These are phyloP conservation scores for Podospora australis DNA, from an alignment of 495 filamentous ascomycete genomes.

Conservation along the genomic window DNA sequence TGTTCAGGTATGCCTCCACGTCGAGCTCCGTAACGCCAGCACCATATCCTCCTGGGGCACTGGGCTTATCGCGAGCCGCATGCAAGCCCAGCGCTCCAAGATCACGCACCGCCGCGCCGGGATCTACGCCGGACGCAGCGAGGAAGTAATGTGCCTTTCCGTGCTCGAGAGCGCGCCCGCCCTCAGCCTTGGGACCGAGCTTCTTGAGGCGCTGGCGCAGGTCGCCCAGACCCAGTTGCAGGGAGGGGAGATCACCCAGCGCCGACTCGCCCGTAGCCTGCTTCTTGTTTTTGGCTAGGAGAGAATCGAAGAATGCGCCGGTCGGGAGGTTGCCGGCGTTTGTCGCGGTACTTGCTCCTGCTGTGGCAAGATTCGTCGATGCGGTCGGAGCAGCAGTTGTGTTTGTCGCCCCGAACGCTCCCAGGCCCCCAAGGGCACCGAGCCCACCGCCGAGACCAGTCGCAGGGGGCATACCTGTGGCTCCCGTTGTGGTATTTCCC, in stretches of 20 bases:
- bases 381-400: too few relatives aligned
- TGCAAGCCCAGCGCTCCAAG: slow-evolving; percentile 53
- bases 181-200: slow-evolving; percentile 53
- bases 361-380: not conserved
- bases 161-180: slow-evolving; percentile 37
- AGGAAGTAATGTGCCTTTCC: slow-evolving; percentile 82
- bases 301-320: slow-evolving; percentile 76
- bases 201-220: slow-evolving; percentile 77
- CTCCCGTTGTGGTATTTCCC: not conserved
- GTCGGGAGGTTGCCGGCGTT: slow-evolving; percentile 19
- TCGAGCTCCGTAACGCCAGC: slow-evolving; percentile 54
- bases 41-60: not conserved
- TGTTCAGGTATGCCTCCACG: slow-evolving; percentile 73
- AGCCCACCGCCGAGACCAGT: not conserved
- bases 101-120: slow-evolving; percentile 69
- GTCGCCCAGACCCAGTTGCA: slow-evolving; percentile 82
- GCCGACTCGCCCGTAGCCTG: slow-evolving; percentile 47
- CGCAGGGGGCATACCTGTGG: not conserved
- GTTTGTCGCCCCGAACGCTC: too few relatives aligned
- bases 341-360: not conserved
- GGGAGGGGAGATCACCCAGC: slow-evolving; percentile 54
- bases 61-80: not conserved
- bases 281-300: slow-evolving; percentile 72
- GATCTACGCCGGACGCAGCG: slow-evolving; percentile 80
- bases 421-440: not conserved